Evolutionary conservation across 169 alveolate genomes (phyloP), one percentile per base, ranked within the genome.

Genomic region (Plasmodium inui): DNA sequence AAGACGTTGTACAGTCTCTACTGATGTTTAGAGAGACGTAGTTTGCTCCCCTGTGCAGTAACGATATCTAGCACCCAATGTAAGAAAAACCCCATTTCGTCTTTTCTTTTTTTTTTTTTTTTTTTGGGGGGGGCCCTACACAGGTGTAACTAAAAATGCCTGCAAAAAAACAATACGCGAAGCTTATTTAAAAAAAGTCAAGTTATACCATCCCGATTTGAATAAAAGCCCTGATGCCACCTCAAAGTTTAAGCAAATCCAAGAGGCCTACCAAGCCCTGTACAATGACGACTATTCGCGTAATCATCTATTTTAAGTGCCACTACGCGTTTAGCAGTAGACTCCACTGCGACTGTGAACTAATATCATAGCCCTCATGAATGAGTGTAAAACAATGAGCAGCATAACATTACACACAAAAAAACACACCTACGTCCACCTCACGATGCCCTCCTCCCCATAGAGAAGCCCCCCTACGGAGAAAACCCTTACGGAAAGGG

Each of bases 151-250:
- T 78, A 95, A 71, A 44, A 96, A 94, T 41, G 97, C 99, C 67
- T 95, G 97, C 53, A 95, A 97, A 67, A 95, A 96, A 92, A 98
- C 98, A 85, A 97, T 98, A 70, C 97, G 98, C 92, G 95, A 95
- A 82, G 99, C 99, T 19, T 98, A 97, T 86, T 97, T 98, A 84
- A 95, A 95, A 89, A 97, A 97, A 96, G 99, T 98, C 14, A 97
- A 97, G 92, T 95, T 97, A 93, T 97, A 97, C 84, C 99, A 98
- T 72, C 99, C 99, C 7, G 99, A 98, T 94, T 84, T 97, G 84
- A 96, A 97, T 89, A 89, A 96, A 53, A 96, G 97, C 41, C 96
- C 98, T 37, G 97, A 97, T 41, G 97, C 98, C 34, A 95, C 97
- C 19, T 76, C 96, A 34, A 96, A 97, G 83, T 97, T 97, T 93